Evolutionary conservation across 345 rosid genomes (phyloP).

Genomic region (Pistacia vera): DNA sequence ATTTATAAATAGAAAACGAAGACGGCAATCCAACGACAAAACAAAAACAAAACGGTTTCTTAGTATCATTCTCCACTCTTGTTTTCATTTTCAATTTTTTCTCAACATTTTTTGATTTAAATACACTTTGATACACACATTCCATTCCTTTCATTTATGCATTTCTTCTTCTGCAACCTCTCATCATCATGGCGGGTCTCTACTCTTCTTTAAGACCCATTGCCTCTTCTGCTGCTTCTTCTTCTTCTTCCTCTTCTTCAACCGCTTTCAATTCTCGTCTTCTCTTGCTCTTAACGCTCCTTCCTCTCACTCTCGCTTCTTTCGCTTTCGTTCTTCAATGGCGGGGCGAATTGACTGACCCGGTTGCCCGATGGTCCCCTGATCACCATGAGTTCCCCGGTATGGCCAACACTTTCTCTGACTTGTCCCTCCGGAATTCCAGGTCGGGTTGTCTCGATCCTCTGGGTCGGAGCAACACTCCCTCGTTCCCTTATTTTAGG

Average conservation of each 20-base stretch:
- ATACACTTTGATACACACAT: background rate
- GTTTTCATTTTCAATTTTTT: background rate
- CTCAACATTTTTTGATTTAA: background rate
- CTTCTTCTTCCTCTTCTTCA: constrained; percentile 10
- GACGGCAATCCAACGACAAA: background rate
- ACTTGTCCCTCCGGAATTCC: constrained; percentile 27
- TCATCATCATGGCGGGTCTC: constrained; percentile 49
- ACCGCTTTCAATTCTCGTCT: constrained; percentile 34
- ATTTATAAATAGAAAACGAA: background rate
- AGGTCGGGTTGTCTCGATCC: constrained; percentile 57
- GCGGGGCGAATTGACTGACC: constrained; percentile 55
- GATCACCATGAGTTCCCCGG: constrained; percentile 68
- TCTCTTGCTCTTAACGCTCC: constrained; percentile 51
- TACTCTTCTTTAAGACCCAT: constrained; percentile 26
- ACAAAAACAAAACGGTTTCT: constrained; percentile 32
- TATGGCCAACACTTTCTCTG: constrained; percentile 25
- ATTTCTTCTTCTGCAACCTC: constrained; percentile 14
- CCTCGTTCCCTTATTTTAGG: constrained; percentile 69
- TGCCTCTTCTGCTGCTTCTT: constrained; percentile 22
- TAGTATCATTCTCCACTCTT: background rate
- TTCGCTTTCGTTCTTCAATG: constrained; percentile 76
- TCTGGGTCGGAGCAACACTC: constrained; percentile 54
- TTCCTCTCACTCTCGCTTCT: constrained; percentile 55
- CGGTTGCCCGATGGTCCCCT: constrained; percentile 47
- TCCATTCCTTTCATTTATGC: background rate